Percentiles rank a stretch among this genome's conserved stretches.
phyloP scores from a whole-genome alignment of 2,329 filamentous ascomycete genomes.

The Fusarium humuli region DNA sequence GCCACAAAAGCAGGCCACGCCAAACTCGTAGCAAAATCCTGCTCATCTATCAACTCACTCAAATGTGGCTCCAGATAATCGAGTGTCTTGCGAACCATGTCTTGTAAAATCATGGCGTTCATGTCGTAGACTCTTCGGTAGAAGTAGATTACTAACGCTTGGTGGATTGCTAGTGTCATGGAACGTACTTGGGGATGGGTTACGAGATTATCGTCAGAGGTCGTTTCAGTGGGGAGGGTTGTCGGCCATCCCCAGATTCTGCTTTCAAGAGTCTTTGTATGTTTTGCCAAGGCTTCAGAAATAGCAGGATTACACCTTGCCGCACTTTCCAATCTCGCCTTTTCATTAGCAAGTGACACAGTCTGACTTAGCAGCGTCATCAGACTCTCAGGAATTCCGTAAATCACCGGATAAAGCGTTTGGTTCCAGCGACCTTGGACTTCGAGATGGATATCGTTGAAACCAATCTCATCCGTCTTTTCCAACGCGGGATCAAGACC shows the following conservation, averaged over 20 bases:
- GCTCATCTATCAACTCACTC: slow-evolving; percentile 49
- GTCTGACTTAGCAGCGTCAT: slow-evolving; percentile 56
- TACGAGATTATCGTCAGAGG: slow-evolving; percentile 30
- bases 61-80: slow-evolving; percentile 53
- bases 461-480: slow-evolving; percentile 52
- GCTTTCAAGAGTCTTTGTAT: slow-evolving; percentile 49
- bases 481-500: slow-evolving; percentile 47
- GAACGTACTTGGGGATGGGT: slow-evolving; percentile 36
- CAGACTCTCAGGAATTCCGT: slow-evolving; percentile 57
- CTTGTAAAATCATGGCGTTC: slow-evolving; percentile 55
- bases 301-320: slow-evolving; percentile 40
- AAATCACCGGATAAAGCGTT: slow-evolving; percentile 59
- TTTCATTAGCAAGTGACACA: slow-evolving; percentile 58
- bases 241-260: slow-evolving; percentile 50
- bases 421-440: slow-evolving; percentile 54
- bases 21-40: slow-evolving; percentile 53
- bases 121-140: slow-evolving; percentile 55
- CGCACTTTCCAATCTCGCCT: slow-evolving; percentile 47
- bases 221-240: neutral
- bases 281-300: slow-evolving; percentile 44
- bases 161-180: slow-evolving; percentile 53
- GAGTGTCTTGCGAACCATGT: slow-evolving; percentile 51
- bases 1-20: slow-evolving; percentile 59
- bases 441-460: slow-evolving; percentile 59
- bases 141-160: slow-evolving; percentile 59